phyloP scores from a whole-genome alignment of 768 basidiomycete genomes.

The Panaeolus papilionaceus region DNA sequence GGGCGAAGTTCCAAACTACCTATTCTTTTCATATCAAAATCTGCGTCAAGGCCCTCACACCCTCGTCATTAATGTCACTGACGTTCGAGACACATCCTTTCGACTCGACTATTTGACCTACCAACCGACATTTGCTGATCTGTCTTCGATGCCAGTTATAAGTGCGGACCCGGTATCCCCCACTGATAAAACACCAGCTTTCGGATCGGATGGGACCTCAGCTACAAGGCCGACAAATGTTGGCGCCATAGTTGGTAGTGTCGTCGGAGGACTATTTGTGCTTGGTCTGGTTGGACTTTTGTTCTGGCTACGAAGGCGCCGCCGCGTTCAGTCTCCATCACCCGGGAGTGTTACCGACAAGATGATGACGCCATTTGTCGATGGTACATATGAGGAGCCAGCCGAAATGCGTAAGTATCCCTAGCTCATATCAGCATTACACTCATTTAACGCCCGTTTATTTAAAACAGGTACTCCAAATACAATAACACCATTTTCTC shows the following conservation, averaged over 20 bases:
- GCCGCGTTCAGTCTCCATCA: not conserved
- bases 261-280: constrained; percentile 18
- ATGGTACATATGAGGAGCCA: not conserved
- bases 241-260: constrained; percentile 26
- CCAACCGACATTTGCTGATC: constrained; percentile 30
- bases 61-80: constrained; percentile 30
- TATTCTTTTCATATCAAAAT: constrained; percentile 27
- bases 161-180: constrained; percentile 6
- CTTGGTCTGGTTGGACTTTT: constrained; percentile 18
- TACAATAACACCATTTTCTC: not conserved
- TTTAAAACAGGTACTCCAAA: not conserved
- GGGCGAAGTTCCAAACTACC: constrained; percentile 29
- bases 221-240: not conserved
- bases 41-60: constrained; percentile 29
- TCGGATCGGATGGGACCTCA: not conserved
- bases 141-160: constrained; percentile 23
- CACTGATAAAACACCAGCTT: not conserved
- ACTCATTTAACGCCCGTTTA: not conserved
- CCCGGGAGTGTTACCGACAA: not conserved
- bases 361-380: not conserved
- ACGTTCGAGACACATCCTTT: constrained; percentile 26
- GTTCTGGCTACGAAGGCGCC: constrained; percentile 18
- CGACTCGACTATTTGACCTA: constrained; percentile 36
- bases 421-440: no score
- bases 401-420: not conserved